These are phyloP conservation scores for Cladophialophora chaetospira DNA, from an alignment of 2,329 filamentous ascomycete species.

Conservation along the genomic window DNA sequence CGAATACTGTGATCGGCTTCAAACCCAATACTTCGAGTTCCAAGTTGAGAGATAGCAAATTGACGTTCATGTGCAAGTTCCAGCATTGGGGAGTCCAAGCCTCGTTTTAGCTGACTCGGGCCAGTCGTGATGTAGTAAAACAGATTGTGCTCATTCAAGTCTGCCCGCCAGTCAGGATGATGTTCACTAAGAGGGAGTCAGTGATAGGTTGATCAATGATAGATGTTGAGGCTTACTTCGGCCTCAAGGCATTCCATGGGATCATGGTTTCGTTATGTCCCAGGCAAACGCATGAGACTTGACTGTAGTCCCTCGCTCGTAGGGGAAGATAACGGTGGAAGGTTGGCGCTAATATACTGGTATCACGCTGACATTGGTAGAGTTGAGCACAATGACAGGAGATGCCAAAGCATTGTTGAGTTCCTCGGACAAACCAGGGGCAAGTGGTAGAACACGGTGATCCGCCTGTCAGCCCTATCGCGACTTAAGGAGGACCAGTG, in stretches of 20 bases:
- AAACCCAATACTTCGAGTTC: slow-evolving; percentile 16
- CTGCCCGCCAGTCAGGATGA: slow-evolving; percentile 20
- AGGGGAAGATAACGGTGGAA: background rate
- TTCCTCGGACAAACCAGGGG: background rate
- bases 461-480: slow-evolving; percentile 27
- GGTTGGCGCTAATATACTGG: slow-evolving; percentile 1
- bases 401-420: background rate
- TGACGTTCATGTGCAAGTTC: slow-evolving; percentile 29
- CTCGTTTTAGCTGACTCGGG: slow-evolving; percentile 21
- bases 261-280: slow-evolving; percentile 21
- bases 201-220: background rate
- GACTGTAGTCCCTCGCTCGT: background rate
- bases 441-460: slow-evolving; percentile 14
- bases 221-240: slow-evolving; percentile 9
- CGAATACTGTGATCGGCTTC: slow-evolving; percentile 21
- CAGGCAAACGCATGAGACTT: background rate
- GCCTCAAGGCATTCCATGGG: slow-evolving; percentile 22
- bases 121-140: slow-evolving; percentile 17
- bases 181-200: slow-evolving; percentile 9
- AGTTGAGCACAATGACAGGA: background rate
- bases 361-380: slow-evolving; percentile 20
- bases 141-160: slow-evolving; percentile 27
- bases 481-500: slow-evolving; percentile 14
- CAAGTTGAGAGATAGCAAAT: slow-evolving; percentile 28
- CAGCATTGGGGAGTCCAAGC: slow-evolving; percentile 27